Evolutionary conservation across 2,329 filamentous ascomycete species (phyloP).

Genomic region (Pseudogymnoascus sp.): DNA sequence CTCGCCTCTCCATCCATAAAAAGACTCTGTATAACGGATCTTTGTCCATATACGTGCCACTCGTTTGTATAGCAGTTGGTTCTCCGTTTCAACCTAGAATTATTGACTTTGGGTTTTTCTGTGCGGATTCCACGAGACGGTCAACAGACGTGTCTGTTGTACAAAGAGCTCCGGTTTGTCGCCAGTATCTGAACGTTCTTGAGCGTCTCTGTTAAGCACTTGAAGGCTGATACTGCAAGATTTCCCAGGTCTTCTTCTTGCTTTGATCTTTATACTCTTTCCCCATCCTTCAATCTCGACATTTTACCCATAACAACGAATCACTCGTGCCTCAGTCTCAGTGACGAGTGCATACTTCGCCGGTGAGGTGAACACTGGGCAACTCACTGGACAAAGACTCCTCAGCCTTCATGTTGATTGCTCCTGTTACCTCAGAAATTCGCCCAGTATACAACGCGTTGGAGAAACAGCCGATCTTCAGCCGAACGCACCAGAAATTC

Average conservation of each 20-base stretch:
- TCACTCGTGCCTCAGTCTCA: background rate
- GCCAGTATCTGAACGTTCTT: background rate
- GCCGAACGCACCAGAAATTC: background rate
- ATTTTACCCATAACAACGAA: background rate
- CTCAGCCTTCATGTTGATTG: background rate
- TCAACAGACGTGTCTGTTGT: background rate
- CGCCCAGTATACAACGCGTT: background rate
- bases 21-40: slow-evolving; percentile 3
- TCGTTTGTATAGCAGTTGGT: slow-evolving; percentile 1
- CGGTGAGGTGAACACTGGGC: background rate
- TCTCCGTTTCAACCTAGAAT: background rate
- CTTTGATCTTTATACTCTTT: background rate
- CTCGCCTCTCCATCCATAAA: background rate
- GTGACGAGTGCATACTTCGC: background rate
- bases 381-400: background rate
- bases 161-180: slow-evolving; percentile 2
- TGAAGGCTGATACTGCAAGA: background rate
- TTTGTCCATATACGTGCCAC: slow-evolving; percentile 8
- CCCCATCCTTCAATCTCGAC: background rate
- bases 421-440: background rate
- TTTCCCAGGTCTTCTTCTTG: background rate
- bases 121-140: background rate
- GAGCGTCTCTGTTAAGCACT: background rate
- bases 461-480: background rate
- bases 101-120: background rate